Evolutionary conservation across 1,284 basidiomycete species (phyloP).

Genomic region (Sporisorium graminicola): DNA sequence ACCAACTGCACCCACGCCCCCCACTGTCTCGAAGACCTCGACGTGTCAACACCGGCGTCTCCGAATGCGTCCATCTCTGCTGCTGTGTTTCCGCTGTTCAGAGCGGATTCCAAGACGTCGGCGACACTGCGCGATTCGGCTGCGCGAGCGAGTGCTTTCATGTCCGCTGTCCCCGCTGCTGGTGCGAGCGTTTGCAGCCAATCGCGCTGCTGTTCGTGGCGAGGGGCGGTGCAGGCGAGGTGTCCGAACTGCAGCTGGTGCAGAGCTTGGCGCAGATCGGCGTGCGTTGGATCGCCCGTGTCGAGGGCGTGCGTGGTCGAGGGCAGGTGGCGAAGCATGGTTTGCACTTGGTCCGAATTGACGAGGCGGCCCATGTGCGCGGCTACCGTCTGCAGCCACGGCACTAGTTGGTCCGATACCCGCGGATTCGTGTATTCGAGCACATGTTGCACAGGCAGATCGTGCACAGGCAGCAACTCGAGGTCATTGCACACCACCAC

Average conservation of each 20-base stretch:
- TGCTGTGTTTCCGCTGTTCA: background rate
- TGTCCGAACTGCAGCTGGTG: constrained; percentile 75
- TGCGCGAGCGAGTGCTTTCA: constrained; percentile 6
- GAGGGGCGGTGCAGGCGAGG: background rate
- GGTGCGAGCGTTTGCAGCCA: background rate
- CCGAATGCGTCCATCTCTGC: constrained; percentile 10
- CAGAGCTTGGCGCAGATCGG: constrained; percentile 77
- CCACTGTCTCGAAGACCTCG: constrained; percentile 15
- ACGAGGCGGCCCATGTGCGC: constrained; percentile 11
- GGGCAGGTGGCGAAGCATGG: background rate
- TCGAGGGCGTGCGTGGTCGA: background rate
- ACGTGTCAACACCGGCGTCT: constrained; percentile 14
- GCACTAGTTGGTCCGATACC: constrained; percentile 56
- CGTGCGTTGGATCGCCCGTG: constrained; percentile 11
- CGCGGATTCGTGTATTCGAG: constrained; percentile 47
- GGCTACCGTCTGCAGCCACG: constrained; percentile 45
- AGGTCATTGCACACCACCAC: constrained; percentile 65
- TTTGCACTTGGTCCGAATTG: background rate
- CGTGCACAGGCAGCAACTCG: constrained; percentile 33
- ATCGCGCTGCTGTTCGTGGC: background rate
- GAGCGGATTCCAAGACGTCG: constrained; percentile 7
- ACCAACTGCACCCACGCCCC: constrained; percentile 18
- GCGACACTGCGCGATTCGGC: constrained; percentile 24
- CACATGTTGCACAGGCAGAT: constrained; percentile 54
- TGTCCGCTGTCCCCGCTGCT: background rate